Evolutionary conservation across 208 protist genomes (phyloP).

Genomic region (Histomonas meleagridis): DNA sequence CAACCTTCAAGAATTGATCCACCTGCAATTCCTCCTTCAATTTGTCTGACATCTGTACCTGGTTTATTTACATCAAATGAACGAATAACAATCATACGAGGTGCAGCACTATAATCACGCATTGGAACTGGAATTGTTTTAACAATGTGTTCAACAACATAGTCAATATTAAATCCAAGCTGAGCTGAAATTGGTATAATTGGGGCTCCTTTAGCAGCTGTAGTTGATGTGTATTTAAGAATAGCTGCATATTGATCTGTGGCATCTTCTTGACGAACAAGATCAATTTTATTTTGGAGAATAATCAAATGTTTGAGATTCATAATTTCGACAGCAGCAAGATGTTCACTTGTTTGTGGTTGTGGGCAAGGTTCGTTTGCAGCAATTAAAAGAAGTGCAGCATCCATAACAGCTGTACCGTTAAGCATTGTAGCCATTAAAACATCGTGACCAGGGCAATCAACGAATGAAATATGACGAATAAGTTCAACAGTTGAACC

Average conservation of each 20-base stretch:
- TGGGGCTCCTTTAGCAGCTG: slow-evolving; percentile 75
- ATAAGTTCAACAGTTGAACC: slow-evolving; percentile 36
- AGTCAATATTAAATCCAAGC: slow-evolving; percentile 89
- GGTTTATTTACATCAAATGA: slow-evolving; percentile 99
- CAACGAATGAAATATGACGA: slow-evolving; percentile 92
- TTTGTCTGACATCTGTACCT: slow-evolving; percentile 76
- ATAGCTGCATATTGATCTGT: slow-evolving; percentile 84
- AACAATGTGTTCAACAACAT: slow-evolving; percentile 84
- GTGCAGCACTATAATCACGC: slow-evolving; percentile 74
- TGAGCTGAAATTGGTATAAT: slow-evolving; percentile 95
- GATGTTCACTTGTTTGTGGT: slow-evolving; percentile 77
- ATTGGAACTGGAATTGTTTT: slow-evolving; percentile 83
- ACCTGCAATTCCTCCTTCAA: slow-evolving; percentile 65
- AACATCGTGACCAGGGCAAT: slow-evolving; percentile 97
- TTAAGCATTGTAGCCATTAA: slow-evolving; percentile 99
- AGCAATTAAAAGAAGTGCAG: slow-evolving; percentile 92
- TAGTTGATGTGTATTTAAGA: slow-evolving; percentile 61
- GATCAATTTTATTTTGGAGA: slow-evolving; percentile 99
- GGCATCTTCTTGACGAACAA: slow-evolving; percentile 76
- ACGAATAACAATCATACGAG: slow-evolving; percentile 92
- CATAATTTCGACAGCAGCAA: slow-evolving; percentile 98
- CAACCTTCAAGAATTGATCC: slow-evolving; percentile 91
- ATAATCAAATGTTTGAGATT: slow-evolving; percentile 91
- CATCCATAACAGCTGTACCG: slow-evolving; percentile 99
- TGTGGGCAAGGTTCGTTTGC: slow-evolving; percentile 93